phyloP scores from a whole-genome alignment of 345 rosid genomes.

The Populus tremula region DNA sequence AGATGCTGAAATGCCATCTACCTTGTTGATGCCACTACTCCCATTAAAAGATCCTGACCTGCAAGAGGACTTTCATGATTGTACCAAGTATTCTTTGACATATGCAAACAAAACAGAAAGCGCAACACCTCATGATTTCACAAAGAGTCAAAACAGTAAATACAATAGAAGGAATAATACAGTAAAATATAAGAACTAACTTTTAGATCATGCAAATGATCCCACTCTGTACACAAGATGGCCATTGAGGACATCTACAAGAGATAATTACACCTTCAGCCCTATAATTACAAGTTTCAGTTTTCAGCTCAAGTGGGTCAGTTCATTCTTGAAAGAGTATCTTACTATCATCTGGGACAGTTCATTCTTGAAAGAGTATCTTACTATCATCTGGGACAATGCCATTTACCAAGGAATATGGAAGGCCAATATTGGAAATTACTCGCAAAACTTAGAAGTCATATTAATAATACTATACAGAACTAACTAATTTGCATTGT shows the following conservation, averaged over 20 bases:
- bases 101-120: neutral
- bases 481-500: neutral
- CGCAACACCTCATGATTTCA: neutral
- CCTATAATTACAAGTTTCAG: neutral
- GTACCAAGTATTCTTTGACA: neutral
- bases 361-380: neutral
- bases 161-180: neutral
- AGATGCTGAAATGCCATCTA: conserved; percentile 30
- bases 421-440: neutral
- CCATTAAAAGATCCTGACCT: conserved; percentile 44
- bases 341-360: neutral
- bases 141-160: neutral
- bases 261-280: neutral
- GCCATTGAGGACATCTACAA: neutral
- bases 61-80: conserved; percentile 18
- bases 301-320: neutral
- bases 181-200: neutral
- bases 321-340: neutral
- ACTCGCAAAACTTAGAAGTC: neutral
- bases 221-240: neutral
- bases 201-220: neutral
- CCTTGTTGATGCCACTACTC: conserved; percentile 30
- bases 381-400: neutral
- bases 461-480: neutral
- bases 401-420: neutral